Conservation (phyloP, 176 grass and related monocot species). For the Tillandsia leiboldiana region DNA sequence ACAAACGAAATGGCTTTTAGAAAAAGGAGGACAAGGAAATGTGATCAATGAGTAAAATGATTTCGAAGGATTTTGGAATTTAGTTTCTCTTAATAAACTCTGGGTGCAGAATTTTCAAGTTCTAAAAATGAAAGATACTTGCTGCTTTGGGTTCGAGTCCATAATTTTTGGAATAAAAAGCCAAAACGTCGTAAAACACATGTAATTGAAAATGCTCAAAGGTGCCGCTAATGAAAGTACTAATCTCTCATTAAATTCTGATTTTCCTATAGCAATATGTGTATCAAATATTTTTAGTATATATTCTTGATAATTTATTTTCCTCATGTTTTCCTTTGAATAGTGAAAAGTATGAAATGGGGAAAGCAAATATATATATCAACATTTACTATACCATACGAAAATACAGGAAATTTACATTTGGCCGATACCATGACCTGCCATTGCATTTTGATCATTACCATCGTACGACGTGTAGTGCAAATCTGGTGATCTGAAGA, state of each 20-base stretch:
- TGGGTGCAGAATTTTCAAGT: neutral
- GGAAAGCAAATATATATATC: no score
- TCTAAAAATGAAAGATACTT: neutral
- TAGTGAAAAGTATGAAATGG: no score
- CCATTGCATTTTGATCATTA: neutral
- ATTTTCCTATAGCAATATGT: neutral
- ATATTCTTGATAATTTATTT: neutral
- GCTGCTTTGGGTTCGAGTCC: neutral
- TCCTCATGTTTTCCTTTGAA: no score
- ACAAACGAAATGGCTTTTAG: no score
- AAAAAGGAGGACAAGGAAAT: no score
- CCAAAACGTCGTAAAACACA: neutral
- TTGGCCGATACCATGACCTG: no score
- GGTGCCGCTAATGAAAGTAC: neutral
- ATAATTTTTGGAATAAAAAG: neutral
- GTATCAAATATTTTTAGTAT: no score
- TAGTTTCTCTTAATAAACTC: neutral
- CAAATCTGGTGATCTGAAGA: neutral
- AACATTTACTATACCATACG: no score
- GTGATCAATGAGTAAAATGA: no score
- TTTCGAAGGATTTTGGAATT: no score
- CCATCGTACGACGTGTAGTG: neutral
- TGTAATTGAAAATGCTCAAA: neutral
- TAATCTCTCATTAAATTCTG: neutral
- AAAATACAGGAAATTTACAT: no score